These are phyloP conservation scores for Chaetomiaceae sp. DNA, from an alignment of 2,329 filamentous ascomycete genomes.

Conservation along the genomic window DNA sequence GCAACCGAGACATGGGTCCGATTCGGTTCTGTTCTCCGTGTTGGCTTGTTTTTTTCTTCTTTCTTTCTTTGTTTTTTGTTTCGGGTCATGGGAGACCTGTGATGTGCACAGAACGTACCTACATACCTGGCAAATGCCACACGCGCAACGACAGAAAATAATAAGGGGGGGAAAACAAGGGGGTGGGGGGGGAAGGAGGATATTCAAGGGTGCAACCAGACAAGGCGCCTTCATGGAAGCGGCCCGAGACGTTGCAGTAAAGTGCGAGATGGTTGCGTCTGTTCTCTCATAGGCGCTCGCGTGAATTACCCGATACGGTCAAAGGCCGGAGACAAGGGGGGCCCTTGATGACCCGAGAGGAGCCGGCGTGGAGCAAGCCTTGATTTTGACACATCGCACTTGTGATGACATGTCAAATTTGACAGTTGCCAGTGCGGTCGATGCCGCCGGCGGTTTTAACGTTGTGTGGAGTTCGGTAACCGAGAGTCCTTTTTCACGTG, in stretches of 20 bases:
- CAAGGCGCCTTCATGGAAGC: too few relatives aligned
- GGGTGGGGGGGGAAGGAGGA: too few relatives aligned
- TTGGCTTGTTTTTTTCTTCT: not conserved
- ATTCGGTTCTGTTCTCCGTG: too few relatives aligned
- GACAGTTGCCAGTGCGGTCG: not conserved
- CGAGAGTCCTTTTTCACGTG: not conserved
- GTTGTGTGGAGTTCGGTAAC: not conserved
- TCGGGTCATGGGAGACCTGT: not conserved
- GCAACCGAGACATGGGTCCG: not conserved
- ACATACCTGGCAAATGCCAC: too few relatives aligned
- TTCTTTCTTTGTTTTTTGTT: not conserved
- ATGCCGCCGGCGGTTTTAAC: not conserved
- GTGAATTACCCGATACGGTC: not conserved
- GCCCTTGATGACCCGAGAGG: not conserved
- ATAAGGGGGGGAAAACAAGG: too few relatives aligned
- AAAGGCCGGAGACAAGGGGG: not conserved
- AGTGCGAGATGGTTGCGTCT: too few relatives aligned
- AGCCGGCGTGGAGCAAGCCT: not conserved
- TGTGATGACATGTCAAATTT: not conserved
- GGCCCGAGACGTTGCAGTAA: too few relatives aligned
- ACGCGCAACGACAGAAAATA: too few relatives aligned
- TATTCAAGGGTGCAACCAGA: too few relatives aligned
- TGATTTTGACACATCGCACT: not conserved
- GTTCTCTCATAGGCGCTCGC: too few relatives aligned
- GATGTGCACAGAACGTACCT: too few relatives aligned